Evolutionary conservation across 495 filamentous ascomycete species (phyloP).

Genomic region (Durotheca rogersii): DNA sequence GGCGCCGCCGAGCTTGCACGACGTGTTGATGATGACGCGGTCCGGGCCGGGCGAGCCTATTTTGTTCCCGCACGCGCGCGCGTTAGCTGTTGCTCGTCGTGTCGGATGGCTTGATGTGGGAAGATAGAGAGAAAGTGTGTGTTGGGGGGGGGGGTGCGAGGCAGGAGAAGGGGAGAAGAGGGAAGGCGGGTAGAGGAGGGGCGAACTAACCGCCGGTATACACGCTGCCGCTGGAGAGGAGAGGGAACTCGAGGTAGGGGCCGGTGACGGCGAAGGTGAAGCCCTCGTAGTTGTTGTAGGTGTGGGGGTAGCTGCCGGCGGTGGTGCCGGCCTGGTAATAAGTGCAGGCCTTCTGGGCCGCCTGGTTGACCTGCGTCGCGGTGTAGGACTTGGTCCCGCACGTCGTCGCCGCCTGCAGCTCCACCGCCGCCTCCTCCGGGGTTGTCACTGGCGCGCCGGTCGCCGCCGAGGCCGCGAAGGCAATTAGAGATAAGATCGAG

Average conservation of each 20-base stretch:
- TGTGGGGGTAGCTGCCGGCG: slow-evolving; percentile 58
- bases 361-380: slow-evolving; percentile 39
- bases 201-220: slow-evolving; percentile 54
- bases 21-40: slow-evolving; percentile 59
- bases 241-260: slow-evolving; percentile 67
- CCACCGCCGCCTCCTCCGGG: no score
- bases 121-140: no score
- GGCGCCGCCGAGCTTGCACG: slow-evolving; percentile 53
- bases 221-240: slow-evolving; percentile 50
- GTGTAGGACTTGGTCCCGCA: slow-evolving; percentile 54
- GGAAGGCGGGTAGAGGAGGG: neutral
- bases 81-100: no score
- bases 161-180: no score
- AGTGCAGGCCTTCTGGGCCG: slow-evolving; percentile 33
- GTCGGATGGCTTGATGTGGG: no score
- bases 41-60: slow-evolving; percentile 59
- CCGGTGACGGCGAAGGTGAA: slow-evolving; percentile 58
- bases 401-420: slow-evolving; percentile 37
- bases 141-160: no score
- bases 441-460: no score
- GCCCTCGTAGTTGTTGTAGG: slow-evolving; percentile 67
- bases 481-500: slow-evolving; percentile 18
- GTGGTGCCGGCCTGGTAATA: slow-evolving; percentile 44
- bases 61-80: no score
- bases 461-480: slow-evolving; percentile 31